Evolutionary conservation across 805 yeast genomes (phyloP).

Genomic region (Peterozyma xylosa): DNA sequence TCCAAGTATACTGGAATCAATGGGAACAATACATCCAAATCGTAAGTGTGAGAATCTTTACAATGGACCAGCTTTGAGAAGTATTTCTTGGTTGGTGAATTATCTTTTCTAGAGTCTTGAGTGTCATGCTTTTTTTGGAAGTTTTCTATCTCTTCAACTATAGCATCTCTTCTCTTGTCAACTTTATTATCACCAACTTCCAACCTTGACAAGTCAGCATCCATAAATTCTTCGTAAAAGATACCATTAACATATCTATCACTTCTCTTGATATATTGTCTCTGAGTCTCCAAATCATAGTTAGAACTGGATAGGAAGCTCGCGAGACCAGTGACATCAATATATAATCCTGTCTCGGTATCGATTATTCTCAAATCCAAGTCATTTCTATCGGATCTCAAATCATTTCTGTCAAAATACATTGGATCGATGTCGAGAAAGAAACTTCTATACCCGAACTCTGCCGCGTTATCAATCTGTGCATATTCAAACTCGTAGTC

Average conservation of each 20-base stretch:
- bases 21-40: constrained; percentile 41
- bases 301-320: neutral
- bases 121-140: neutral
- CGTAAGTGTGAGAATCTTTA: constrained; percentile 49
- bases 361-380: constrained; percentile 39
- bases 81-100: neutral
- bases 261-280: neutral
- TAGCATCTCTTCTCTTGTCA: neutral
- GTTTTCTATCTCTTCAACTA: neutral
- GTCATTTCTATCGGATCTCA: constrained; percentile 29
- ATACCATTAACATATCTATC: constrained; percentile 5
- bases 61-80: constrained; percentile 27
- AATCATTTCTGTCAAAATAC: constrained; percentile 24
- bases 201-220: neutral
- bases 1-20: constrained; percentile 50
- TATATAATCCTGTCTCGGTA: constrained; percentile 37
- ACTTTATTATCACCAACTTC: neutral
- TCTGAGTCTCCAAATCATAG: neutral
- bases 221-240: neutral
- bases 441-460: constrained; percentile 22
- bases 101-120: neutral
- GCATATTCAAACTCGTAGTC: constrained; percentile 5
- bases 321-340: constrained; percentile 36
- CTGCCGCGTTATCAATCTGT: constrained; percentile 11
- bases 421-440: constrained; percentile 26